A percentile compares a stretch with the other conserved stretches of the same genome.
Evolutionary conservation across 1,139 yeast genomes (phyloP).

Genomic region (Yamadazyma spencermartinsiae): DNA sequence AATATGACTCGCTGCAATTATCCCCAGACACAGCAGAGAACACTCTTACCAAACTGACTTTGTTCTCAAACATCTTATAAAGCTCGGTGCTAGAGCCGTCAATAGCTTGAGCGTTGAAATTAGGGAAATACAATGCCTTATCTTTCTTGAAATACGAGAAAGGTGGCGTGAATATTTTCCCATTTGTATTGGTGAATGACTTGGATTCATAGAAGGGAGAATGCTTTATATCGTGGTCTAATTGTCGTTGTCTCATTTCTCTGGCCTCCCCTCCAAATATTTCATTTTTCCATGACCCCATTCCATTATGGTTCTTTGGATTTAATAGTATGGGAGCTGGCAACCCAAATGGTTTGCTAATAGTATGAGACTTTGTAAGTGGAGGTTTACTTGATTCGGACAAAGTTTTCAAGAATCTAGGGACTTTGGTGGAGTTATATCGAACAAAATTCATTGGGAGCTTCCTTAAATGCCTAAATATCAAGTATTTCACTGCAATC

Average conservation of each 20-base stretch:
- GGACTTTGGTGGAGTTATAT: conserved; percentile 17
- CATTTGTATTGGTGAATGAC: conserved; percentile 75
- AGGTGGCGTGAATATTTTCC: conserved; percentile 84
- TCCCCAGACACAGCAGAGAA: conserved; percentile 75
- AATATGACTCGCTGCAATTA: conserved; percentile 62
- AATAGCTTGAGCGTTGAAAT: conserved; percentile 63
- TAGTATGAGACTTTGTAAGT: conserved; percentile 25
- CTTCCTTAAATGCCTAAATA: too few relatives aligned
- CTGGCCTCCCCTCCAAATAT: conserved; percentile 42
- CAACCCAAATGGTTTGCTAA: conserved; percentile 45
- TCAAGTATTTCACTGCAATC: not conserved
- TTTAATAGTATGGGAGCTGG: conserved; percentile 32
- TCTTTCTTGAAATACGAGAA: conserved; percentile 70
- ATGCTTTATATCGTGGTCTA: conserved; percentile 77
- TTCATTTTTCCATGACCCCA: conserved; percentile 24
- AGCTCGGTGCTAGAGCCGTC: conserved; percentile 37
- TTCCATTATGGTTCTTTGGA: conserved; percentile 19
- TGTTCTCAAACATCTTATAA: conserved; percentile 42
- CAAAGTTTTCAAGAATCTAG: conserved; percentile 29
- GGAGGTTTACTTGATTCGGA: conserved; percentile 32
- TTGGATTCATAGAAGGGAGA: conserved; percentile 87
- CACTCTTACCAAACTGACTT: conserved; percentile 63
- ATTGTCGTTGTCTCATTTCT: conserved; percentile 52
- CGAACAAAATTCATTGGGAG: conserved; percentile 7
- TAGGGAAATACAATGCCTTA: conserved; percentile 85